These are phyloP conservation scores for Parmelia sp. DNA, from an alignment of 495 filamentous ascomycete species.

Conservation along the genomic window DNA sequence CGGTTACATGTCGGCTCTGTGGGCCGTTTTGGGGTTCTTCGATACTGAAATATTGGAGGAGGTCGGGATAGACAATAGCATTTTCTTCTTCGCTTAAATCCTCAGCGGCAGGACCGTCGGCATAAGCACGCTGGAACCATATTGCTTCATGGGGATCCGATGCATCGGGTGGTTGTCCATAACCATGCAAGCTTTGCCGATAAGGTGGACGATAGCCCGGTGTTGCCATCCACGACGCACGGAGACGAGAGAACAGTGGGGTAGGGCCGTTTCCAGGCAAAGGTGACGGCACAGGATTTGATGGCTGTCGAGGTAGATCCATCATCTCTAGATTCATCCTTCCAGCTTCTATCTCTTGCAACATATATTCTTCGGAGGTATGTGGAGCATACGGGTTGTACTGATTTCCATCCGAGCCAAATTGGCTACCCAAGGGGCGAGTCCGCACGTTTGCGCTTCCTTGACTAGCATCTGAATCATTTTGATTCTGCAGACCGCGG, in stretches of 20 bases:
- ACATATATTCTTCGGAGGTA: background rate
- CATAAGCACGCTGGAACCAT: background rate
- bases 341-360: conserved; percentile 5
- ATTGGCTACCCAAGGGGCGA: background rate
- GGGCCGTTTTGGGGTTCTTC: background rate
- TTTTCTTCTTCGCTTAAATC: background rate
- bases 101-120: background rate
- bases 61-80: background rate
- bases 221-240: conserved; percentile 1
- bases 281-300: background rate
- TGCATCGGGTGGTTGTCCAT: too few relatives aligned
- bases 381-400: conserved; percentile 6
- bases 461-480: background rate
- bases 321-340: background rate
- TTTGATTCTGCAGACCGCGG: background rate
- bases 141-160: background rate
- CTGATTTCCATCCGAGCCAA: conserved; percentile 4
- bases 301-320: background rate
- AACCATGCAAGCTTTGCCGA: background rate
- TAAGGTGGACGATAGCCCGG: background rate
- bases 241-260: background rate
- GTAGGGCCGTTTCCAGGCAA: background rate
- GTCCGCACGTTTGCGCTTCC: background rate
- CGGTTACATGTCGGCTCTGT: background rate
- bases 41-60: background rate